Evolutionary conservation across 192 early-diverging fungal genomes (phyloP), one percentile per base, ranked within the genome.

Genomic region (Phlyctochytrium bullatum): DNA sequence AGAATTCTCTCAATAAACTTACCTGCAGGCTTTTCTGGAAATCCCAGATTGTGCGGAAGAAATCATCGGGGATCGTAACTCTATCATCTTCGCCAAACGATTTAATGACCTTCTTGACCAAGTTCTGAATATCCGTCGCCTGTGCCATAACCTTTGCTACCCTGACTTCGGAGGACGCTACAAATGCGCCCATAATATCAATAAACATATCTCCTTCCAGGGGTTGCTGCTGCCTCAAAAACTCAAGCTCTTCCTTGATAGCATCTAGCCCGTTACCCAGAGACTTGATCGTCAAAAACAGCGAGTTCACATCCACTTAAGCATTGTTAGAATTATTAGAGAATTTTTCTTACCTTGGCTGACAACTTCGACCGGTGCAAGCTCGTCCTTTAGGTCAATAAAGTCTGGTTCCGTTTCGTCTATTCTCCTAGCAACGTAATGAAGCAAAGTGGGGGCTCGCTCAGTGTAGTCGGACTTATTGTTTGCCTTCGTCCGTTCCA

Each of bases 81-180:
- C 32, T 31, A 6, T 61, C 59, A 6, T 81, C 78, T 36, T 85
- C 80, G 2, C 76, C 83, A 74, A 75, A 85, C 65, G 69, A 74
- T 3, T 35, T 36, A 14, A 81, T 59, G 47, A 83, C 32, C 0
- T 68, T 67, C 16, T 65, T 59, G 17, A 82, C 52, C 34, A 69
- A 68, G 53, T 67, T 62, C 62, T 76, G 74, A 16, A 77, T 72
- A 20, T 54, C 52, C n/a, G 62, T 67, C 1, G 72, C 63, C 58
- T 65, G 57, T 24, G 71, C 53, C 52, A 72, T 65, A 2, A 77
- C 25, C 20, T 34, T 61, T n/a, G 51, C 59, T n/a, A 83, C 34
- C 28, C 65, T 67, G 17, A 68, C 40, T 24, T 76, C 76, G 12
- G 73, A 52, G 6, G 32, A 25, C 14, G 47, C 28, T 0, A 56